phyloP scores from a whole-genome alignment of 2,329 filamentous ascomycete genomes.

The Septoria petroselini region DNA sequence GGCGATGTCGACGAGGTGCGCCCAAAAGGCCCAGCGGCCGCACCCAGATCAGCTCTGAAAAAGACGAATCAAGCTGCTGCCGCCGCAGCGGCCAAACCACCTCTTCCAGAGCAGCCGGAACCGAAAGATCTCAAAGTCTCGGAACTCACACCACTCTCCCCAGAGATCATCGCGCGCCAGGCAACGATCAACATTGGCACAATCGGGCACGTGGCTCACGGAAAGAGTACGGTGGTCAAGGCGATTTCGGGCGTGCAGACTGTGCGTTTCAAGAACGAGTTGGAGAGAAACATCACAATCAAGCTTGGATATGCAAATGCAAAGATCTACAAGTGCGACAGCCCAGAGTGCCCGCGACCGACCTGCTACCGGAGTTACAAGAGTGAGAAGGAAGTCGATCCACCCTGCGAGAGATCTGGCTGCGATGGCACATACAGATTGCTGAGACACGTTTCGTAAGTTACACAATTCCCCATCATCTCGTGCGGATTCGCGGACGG shows the following conservation, averaged over 20 bases:
- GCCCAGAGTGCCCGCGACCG: slow-evolving; percentile 81
- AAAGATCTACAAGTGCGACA: slow-evolving; percentile 99
- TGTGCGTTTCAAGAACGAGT: slow-evolving; percentile 98
- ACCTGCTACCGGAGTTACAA: slow-evolving; percentile 97
- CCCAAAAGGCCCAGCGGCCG: slow-evolving; percentile 59
- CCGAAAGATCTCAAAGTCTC: slow-evolving; percentile 82
- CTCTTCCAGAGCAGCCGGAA: slow-evolving; percentile 86
- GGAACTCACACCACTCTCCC: slow-evolving; percentile 77
- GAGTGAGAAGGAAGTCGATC: slow-evolving; percentile 98
- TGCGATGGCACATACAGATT: slow-evolving; percentile 84
- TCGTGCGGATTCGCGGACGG: no score
- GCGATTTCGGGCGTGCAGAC: slow-evolving; percentile 98
- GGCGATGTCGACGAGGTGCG: slow-evolving; percentile 61
- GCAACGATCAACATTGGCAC: slow-evolving; percentile 99
- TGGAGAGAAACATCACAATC: slow-evolving; percentile 99
- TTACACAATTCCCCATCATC: slow-evolving; percentile 28
- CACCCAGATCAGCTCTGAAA: slow-evolving; percentile 80
- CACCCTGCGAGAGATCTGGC: slow-evolving; percentile 89
- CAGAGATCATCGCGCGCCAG: slow-evolving; percentile 95
- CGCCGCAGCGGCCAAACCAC: slow-evolving; percentile 58
- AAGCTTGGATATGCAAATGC: slow-evolving; percentile 99
- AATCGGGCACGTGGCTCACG: slow-evolving; percentile 99
- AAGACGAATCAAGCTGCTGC: slow-evolving; percentile 60
- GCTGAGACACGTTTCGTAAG: slow-evolving; percentile 87
- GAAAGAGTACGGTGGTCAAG: slow-evolving; percentile 99